phyloP scores from a whole-genome alignment of 2,329 filamentous ascomycete genomes.

The Verticillium tricorpus region DNA sequence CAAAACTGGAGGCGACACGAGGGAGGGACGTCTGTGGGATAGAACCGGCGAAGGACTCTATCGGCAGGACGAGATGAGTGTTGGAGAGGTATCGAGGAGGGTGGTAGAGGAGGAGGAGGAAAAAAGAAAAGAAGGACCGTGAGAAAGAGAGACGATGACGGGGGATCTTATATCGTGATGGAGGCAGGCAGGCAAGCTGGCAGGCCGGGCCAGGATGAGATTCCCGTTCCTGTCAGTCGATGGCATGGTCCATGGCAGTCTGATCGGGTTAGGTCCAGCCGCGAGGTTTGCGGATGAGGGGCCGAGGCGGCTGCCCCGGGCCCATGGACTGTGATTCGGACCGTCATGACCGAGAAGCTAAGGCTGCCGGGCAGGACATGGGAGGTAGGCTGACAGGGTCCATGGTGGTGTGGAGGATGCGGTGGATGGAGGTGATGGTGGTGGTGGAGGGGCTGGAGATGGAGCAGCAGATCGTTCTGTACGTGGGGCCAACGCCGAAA shows the following conservation, averaged over 20 bases:
- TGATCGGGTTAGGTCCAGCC: background rate
- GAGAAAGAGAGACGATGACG: background rate
- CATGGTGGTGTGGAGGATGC: slow-evolving; percentile 2
- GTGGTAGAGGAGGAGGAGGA: slow-evolving; percentile 2
- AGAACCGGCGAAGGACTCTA: background rate
- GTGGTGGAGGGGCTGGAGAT: background rate
- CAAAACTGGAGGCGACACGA: background rate
- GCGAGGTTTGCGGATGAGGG: background rate
- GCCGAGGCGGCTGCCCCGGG: background rate
- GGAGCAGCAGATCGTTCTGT: background rate
- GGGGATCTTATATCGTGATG: background rate
- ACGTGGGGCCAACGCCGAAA: background rate
- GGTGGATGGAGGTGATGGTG: background rate
- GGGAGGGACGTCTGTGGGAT: background rate
- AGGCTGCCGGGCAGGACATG: slow-evolving; percentile 20
- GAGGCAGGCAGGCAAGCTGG: background rate
- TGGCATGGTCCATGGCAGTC: background rate
- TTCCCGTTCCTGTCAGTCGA: background rate
- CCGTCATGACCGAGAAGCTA: slow-evolving; percentile 45
- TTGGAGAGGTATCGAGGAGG: background rate
- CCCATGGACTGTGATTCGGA: slow-evolving; percentile 29
- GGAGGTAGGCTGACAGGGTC: slow-evolving; percentile 11
- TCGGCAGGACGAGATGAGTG: background rate
- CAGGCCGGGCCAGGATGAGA: background rate
- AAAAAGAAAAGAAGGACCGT: background rate